Percentiles rank a stretch among this genome's conserved stretches.
Conservation (phyloP, 495 filamentous ascomycete genomes). For the Tetracladium marchalianum region DNA sequence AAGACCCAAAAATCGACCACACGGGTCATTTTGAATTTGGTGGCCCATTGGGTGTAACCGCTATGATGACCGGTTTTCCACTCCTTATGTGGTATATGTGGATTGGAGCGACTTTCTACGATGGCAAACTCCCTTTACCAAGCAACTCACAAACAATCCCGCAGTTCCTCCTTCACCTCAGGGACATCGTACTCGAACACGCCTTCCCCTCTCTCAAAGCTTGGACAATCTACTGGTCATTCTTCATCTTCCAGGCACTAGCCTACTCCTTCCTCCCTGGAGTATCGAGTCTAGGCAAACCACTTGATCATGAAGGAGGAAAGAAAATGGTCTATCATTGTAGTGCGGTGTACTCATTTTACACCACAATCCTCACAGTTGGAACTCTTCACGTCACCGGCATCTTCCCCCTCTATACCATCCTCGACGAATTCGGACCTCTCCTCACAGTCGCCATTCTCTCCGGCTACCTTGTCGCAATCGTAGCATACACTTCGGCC, state of each 20-base stretch:
- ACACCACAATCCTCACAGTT: constrained; percentile 65
- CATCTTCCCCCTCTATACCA: constrained; percentile 81
- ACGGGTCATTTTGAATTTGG: constrained; percentile 84
- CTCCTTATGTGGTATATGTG: constrained; percentile 98
- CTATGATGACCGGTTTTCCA: constrained; percentile 91
- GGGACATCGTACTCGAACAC: constrained; percentile 60
- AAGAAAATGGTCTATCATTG: constrained; percentile 89
- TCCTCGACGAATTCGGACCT: constrained; percentile 92
- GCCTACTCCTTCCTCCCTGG: constrained; percentile 82
- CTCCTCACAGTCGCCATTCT: constrained; percentile 84
- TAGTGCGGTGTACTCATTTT: constrained; percentile 79
- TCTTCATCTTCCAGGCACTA: constrained; percentile 71
- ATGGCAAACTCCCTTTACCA: constrained; percentile 67
- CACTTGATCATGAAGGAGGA: constrained; percentile 70
- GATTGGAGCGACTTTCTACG: constrained; percentile 87
- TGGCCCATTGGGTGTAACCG: constrained; percentile 61
- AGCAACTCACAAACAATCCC: constrained; percentile 50
- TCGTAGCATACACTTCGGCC: constrained; percentile 79
- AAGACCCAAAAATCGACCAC: constrained; percentile 70
- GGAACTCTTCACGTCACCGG: constrained; percentile 65
- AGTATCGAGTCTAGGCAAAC: constrained; percentile 73
- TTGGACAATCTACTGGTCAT: constrained; percentile 89
- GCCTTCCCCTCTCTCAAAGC: constrained; percentile 72
- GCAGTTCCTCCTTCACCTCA: constrained; percentile 61
- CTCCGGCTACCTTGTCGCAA: constrained; percentile 69